Evolutionary conservation across 345 rosid genomes (phyloP).

Genomic region (Garcia nutans): DNA sequence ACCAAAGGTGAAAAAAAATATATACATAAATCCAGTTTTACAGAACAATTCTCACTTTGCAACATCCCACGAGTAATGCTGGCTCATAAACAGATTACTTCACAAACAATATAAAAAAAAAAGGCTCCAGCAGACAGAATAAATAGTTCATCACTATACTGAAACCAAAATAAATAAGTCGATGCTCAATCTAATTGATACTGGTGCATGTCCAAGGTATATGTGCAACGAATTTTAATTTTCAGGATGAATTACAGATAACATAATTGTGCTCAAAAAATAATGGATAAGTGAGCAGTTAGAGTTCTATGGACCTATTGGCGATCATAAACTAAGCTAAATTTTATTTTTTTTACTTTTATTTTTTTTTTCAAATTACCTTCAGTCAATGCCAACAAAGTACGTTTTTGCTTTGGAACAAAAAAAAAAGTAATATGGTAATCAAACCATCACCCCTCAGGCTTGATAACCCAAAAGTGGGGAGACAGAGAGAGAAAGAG

Average conservation of each 20-base stretch:
- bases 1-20: background rate
- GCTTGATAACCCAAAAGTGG: background rate
- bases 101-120: background rate
- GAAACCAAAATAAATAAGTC: background rate
- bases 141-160: background rate
- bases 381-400: background rate
- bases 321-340: background rate
- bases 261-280: background rate
- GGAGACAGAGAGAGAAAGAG: background rate
- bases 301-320: background rate
- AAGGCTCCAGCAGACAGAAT: background rate
- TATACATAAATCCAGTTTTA: background rate
- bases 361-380: background rate
- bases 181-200: background rate
- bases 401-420: background rate
- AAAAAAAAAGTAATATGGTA: background rate
- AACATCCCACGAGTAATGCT: background rate
- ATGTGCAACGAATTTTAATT: background rate
- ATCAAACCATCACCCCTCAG: background rate
- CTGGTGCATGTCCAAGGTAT: background rate
- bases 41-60: background rate
- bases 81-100: background rate
- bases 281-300: background rate
- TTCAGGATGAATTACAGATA: background rate
- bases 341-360: background rate